These are phyloP conservation scores for Saccharomycopsis sp. DNA, from an alignment of 805 yeast genomes.

Conservation along the genomic window DNA sequence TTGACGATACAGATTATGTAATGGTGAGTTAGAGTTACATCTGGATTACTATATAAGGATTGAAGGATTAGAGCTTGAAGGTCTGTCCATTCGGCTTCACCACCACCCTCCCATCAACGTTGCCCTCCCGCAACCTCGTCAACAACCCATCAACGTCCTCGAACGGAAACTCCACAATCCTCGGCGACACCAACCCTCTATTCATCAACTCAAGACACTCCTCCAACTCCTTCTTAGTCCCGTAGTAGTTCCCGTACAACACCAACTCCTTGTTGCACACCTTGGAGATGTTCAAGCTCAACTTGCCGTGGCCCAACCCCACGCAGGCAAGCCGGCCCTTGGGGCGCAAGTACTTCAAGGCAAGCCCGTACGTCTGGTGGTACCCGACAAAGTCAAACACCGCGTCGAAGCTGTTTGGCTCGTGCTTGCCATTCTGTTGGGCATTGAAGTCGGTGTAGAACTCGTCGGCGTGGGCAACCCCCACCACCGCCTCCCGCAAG, in stretches of 20 bases:
- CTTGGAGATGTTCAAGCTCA: conserved; percentile 29
- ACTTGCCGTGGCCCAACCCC: conserved; percentile 33
- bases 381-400: conserved; percentile 25
- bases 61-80: neutral
- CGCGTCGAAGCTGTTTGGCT: conserved; percentile 32
- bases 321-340: conserved; percentile 35
- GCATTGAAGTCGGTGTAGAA: conserved; percentile 28
- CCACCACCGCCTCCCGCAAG: conserved; percentile 25
- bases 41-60: no score
- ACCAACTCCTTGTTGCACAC: conserved; percentile 35
- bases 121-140: conserved; percentile 30
- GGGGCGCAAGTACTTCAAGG: conserved; percentile 28
- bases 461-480: conserved; percentile 34
- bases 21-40: no score
- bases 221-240: conserved; percentile 34
- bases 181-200: conserved; percentile 33
- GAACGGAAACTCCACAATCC: conserved; percentile 27
- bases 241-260: conserved; percentile 36
- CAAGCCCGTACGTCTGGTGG: conserved; percentile 23
- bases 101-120: conserved; percentile 35
- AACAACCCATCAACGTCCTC: conserved; percentile 31
- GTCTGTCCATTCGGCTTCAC: conserved; percentile 12
- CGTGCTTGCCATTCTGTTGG: conserved; percentile 19
- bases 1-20: no score
- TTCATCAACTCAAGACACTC: conserved; percentile 37